Evolutionary conservation across 2,329 filamentous ascomycete genomes (phyloP), one percentile per base, ranked within the genome.

Genomic region (Sporothrix pallida): DNA sequence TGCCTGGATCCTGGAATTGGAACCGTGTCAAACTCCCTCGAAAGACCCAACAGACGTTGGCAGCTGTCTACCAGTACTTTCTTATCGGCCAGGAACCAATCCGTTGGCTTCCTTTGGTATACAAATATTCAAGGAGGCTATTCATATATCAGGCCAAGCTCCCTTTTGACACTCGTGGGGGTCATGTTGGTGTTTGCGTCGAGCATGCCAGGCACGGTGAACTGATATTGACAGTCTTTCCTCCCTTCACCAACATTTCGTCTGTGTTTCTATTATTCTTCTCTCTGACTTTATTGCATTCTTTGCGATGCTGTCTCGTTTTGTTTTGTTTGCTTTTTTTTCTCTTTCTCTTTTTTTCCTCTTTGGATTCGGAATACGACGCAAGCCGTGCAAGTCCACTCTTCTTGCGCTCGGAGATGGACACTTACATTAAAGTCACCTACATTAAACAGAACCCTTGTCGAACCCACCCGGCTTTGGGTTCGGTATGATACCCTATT

Each of bases 401-500:
- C 37, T 23, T 20, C 37, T 44, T 8, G 20, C 7, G 8, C 37
- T 65, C 60, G 37, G 60, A 65, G 37, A 65, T 23, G 37, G 31
- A 12, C 31, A 37, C 31, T 37, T 37, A n/a, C n/a, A n/a, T n/a
- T n/a, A n/a, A n/a, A n/a, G n/a, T n/a, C n/a, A n/a, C n/a, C n/a
- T n/a, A n/a, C n/a, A 37, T 26, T 26, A 37, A 37, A 10, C 3
- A 10, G 48, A 17, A 60, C 37, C 37, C 20, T 44, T 44, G 37
- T 65, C n/a, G 5, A 26, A 20, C 42, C 31, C 31, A 37, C 31
- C 42, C 10, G 6, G n/a, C 13, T 20, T 26, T 67, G 62, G 42
- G 62, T 65, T 46, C 60, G 60, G 60, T 46, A 46, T 44, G 60
- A 65, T 46, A 23, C 60, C 37, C 10, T 37, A 65, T 23, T 20